Evolutionary conservation across 768 basidiomycete species (phyloP).

Genomic region (Mycena capillaripes): DNA sequence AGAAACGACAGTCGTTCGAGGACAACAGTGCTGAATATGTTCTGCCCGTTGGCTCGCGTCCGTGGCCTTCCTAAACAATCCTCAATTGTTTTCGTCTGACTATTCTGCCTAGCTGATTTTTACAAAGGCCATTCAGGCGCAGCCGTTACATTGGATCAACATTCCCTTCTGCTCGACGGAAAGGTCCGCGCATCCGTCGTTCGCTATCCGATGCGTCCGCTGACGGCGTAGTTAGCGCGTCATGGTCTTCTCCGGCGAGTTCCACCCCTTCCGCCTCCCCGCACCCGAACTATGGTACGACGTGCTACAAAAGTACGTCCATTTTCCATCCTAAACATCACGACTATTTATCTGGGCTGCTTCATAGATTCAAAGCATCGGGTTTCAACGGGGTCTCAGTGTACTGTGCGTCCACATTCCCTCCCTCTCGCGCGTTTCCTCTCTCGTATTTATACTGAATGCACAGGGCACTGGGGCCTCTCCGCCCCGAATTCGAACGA

Average conservation of each 20-base stretch:
- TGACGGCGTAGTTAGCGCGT: slow-evolving; percentile 51
- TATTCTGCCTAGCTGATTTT: slow-evolving; percentile 33
- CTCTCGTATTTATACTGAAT: slow-evolving; percentile 19
- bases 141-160: slow-evolving; percentile 52
- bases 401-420: slow-evolving; percentile 64
- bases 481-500: slow-evolving; percentile 71
- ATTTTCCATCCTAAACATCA: background rate
- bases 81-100: background rate
- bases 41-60: slow-evolving; percentile 29
- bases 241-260: slow-evolving; percentile 75
- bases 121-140: slow-evolving; percentile 47
- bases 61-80: background rate
- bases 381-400: slow-evolving; percentile 77
- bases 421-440: slow-evolving; percentile 52
- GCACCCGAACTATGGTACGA: slow-evolving; percentile 78
- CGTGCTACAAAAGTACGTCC: slow-evolving; percentile 66
- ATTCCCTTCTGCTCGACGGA: slow-evolving; percentile 52
- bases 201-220: background rate
- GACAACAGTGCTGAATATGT: slow-evolving; percentile 37
- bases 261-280: slow-evolving; percentile 78
- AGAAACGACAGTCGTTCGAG: slow-evolving; percentile 28
- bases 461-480: slow-evolving; percentile 71
- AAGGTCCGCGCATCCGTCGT: slow-evolving; percentile 39
- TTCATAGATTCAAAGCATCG: slow-evolving; percentile 64
- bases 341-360: background rate